Evolutionary conservation across 768 basidiomycete species (phyloP).

Genomic region (Boletus barrowsii): DNA sequence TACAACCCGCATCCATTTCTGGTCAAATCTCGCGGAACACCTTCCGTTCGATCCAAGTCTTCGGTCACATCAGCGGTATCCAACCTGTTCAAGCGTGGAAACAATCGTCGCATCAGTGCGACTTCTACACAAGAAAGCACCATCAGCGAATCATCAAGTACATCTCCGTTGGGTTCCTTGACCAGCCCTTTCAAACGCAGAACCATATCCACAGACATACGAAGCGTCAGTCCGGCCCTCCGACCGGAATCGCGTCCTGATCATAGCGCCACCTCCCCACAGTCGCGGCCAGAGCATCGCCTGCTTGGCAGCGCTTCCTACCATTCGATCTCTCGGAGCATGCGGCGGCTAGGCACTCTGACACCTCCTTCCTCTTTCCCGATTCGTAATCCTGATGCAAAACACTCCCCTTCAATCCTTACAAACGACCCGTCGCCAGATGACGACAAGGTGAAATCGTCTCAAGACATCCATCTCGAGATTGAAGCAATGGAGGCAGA

Average conservation of each 20-base stretch:
- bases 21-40: constrained; percentile 39
- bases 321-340: constrained; percentile 44
- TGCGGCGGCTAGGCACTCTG: constrained; percentile 39
- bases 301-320: constrained; percentile 26
- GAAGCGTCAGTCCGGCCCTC: constrained; percentile 17
- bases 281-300: constrained; percentile 35
- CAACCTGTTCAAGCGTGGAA: constrained; percentile 50
- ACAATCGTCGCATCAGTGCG: constrained; percentile 31
- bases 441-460: constrained; percentile 57
- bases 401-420: constrained; percentile 34
- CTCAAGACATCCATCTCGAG: constrained; percentile 61
- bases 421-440: constrained; percentile 41
- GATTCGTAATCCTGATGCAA: constrained; percentile 32
- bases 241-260: constrained; percentile 38
- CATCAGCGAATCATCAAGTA: constrained; percentile 43
- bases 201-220: constrained; percentile 46
- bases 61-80: constrained; percentile 53
- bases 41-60: constrained; percentile 51
- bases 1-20: constrained; percentile 31
- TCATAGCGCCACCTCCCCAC: constrained; percentile 41
- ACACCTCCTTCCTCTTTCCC: constrained; percentile 61
- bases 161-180: constrained; percentile 30
- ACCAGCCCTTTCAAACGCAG: constrained; percentile 38
- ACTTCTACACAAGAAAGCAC: constrained; percentile 43
- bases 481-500: constrained; percentile 71